These are phyloP conservation scores for Macadamia tetraphylla DNA, from an alignment of 164 flowering plant species.

Conservation along the genomic window DNA sequence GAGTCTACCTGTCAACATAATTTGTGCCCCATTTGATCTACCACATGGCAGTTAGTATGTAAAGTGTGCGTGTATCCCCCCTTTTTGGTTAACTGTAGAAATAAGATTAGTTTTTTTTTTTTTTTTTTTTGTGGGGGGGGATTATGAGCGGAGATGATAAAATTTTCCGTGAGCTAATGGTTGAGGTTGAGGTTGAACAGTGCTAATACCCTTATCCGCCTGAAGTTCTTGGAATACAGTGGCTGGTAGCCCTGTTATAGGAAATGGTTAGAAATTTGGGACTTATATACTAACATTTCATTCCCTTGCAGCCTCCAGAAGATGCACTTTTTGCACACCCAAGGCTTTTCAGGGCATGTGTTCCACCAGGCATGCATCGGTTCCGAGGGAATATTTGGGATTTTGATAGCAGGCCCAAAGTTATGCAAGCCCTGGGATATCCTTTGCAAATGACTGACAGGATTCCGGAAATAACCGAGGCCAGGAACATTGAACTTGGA, in stretches of 20 bases:
- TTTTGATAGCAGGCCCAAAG: constrained; percentile 77
- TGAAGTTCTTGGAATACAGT: not conserved
- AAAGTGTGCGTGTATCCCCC: too few species aligned
- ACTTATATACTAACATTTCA: not conserved
- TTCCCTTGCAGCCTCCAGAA: constrained; percentile 63
- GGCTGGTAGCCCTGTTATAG: not conserved
- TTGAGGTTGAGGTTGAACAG: not conserved
- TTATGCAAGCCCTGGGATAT: constrained; percentile 80
- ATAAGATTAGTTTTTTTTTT: too few species aligned
- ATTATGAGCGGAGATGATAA: too few species aligned
- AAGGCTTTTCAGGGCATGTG: constrained; percentile 88
- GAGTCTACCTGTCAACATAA: too few species aligned
- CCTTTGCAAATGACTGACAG: constrained; percentile 63
- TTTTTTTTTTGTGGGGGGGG: too few species aligned
- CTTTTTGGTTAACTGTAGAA: too few species aligned
- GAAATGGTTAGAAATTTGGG: not conserved
- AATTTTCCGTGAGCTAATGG: too few species aligned
- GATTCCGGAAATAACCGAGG: constrained; percentile 88
- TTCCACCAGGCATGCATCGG: constrained; percentile 98
- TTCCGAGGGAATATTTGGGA: constrained; percentile 97
- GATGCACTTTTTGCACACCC: constrained; percentile 96
- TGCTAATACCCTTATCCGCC: not conserved
- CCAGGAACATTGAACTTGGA: constrained; percentile 93
- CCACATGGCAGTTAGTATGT: too few species aligned
- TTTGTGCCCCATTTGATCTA: too few species aligned